Conservation (phyloP, 2,329 filamentous ascomycete species). For the Madurella fahalii region DNA sequence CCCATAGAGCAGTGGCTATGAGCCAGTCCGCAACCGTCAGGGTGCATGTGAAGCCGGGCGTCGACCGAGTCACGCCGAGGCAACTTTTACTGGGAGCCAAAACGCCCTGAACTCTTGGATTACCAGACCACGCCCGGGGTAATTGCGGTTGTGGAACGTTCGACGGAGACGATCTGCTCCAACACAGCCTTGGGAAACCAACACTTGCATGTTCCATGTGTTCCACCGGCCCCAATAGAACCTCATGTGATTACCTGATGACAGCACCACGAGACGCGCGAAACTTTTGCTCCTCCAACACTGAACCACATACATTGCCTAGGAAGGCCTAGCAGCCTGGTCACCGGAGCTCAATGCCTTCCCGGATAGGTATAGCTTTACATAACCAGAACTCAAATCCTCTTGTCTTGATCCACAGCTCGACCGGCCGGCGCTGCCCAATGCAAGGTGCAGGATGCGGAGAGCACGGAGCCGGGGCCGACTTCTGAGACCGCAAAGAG, state of each 20-base stretch:
- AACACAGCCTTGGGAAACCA: background rate
- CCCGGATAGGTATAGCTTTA: no score
- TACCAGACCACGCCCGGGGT: slow-evolving; percentile 8
- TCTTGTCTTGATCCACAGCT: no score
- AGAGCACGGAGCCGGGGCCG: no score
- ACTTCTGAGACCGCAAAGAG: no score
- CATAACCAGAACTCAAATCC: no score
- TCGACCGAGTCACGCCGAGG: slow-evolving; percentile 21
- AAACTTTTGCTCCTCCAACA: background rate
- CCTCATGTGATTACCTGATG: slow-evolving; percentile 4
- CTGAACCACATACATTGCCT: no score
- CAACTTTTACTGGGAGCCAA: slow-evolving; percentile 10
- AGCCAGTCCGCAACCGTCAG: slow-evolving; percentile 9
- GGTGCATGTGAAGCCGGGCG: slow-evolving; percentile 25
- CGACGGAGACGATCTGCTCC: slow-evolving; percentile 2
- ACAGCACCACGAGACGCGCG: background rate
- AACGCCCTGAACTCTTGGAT: background rate
- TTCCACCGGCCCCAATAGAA: background rate
- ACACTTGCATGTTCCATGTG: background rate
- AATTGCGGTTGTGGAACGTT: slow-evolving; percentile 1
- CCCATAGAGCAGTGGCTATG: background rate
- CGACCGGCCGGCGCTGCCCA: no score
- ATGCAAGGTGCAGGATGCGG: no score
- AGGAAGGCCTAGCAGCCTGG: background rate
- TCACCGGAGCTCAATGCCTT: background rate